phyloP scores from a whole-genome alignment of 495 filamentous ascomycete genomes.

The Bryoglossum gracile region DNA sequence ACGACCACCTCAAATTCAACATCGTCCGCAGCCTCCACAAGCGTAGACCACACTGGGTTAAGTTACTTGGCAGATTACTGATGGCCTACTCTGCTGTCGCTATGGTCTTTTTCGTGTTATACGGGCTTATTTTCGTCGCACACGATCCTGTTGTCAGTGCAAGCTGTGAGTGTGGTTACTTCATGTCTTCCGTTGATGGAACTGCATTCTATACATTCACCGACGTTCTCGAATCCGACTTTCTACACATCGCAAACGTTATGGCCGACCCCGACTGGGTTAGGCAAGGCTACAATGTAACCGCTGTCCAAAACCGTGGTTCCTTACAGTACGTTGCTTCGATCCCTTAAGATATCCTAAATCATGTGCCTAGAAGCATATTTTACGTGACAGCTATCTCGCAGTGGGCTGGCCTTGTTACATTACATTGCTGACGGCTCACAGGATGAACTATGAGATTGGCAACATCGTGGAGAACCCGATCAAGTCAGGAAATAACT shows the following conservation, averaged over 20 bases:
- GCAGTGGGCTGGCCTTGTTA: background rate
- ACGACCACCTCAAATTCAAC: too few species aligned
- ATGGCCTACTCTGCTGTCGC: too few species aligned
- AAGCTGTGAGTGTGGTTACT: constrained; percentile 68
- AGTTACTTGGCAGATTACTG: too few species aligned
- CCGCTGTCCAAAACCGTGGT: constrained; percentile 43
- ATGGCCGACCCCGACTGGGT: constrained; percentile 48
- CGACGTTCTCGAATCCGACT: constrained; percentile 62
- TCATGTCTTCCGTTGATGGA: constrained; percentile 33
- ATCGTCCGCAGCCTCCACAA: too few species aligned
- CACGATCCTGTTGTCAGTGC: constrained; percentile 32
- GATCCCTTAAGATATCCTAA: background rate
- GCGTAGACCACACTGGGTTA: too few species aligned
- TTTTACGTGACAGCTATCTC: too few species aligned
- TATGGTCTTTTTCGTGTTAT: background rate
- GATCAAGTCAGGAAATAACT: constrained; percentile 30
- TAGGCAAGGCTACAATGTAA: constrained; percentile 56
- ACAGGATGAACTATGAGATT: constrained; percentile 35
- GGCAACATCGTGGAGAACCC: constrained; percentile 50
- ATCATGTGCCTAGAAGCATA: too few species aligned
- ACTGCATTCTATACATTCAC: constrained; percentile 49
- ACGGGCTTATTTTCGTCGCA: constrained; percentile 1
- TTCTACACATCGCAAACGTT: constrained; percentile 47
- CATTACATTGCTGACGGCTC: too few species aligned
- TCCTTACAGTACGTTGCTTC: constrained; percentile 48